These are phyloP conservation scores for Crithidia expoeki DNA, from an alignment of 208 protist genomes.

Conservation along the genomic window DNA sequence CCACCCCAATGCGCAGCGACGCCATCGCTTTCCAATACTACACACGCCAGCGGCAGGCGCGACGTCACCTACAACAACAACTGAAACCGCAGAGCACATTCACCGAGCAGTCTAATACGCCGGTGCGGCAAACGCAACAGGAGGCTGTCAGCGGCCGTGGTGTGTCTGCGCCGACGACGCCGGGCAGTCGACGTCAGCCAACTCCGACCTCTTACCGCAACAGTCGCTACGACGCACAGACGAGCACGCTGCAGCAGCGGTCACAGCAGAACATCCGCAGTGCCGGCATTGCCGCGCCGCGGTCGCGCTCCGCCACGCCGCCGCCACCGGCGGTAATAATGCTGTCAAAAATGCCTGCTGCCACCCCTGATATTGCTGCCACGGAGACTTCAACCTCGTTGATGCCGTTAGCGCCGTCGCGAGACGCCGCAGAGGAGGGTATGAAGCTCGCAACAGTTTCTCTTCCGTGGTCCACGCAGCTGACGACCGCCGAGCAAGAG, in stretches of 20 bases:
- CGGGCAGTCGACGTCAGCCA: not conserved
- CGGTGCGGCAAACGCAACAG: not conserved
- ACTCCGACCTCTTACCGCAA: not conserved
- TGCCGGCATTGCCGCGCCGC: not conserved
- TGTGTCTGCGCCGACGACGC: constrained; percentile 1
- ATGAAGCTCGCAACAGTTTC: not conserved
- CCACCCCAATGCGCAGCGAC: not conserved
- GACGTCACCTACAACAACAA: constrained; percentile 9
- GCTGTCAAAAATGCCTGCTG: not conserved
- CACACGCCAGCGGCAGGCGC: not conserved
- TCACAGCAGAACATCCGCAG: not conserved
- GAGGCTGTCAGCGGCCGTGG: not conserved
- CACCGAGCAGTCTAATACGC: not conserved
- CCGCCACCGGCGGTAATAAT: not conserved
- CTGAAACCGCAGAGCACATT: not conserved
- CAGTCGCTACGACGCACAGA: not conserved
- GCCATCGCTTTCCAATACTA: constrained; percentile 40
- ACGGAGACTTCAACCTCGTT: constrained; percentile 14
- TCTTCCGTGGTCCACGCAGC: not conserved
- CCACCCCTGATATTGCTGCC: not conserved
- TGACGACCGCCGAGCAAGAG: constrained; percentile 13
- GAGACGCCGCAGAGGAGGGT: not conserved
- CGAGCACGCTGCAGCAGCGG: not conserved
- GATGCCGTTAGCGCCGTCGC: not conserved
- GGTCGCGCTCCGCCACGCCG: not conserved